Conservation (phyloP, 176 grass and related monocot genomes). For the Poa annua region DNA sequence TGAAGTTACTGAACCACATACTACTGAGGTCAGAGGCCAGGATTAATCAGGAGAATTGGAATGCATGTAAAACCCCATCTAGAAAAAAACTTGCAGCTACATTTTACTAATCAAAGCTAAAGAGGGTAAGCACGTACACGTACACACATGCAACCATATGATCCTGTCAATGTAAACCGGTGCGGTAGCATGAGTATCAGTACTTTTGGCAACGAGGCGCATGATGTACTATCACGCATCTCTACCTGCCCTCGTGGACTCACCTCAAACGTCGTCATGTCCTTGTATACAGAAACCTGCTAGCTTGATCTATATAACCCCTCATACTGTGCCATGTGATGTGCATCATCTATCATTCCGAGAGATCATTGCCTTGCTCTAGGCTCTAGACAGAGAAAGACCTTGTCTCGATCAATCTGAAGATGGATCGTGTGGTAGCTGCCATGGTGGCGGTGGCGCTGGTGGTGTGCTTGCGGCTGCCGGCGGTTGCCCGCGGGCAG, state of each 20-base stretch:
- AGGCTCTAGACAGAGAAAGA: background rate
- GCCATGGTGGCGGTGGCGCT: background rate
- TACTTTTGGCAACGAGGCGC: conserved; percentile 2
- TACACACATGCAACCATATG: conserved; percentile 16
- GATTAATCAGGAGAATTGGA: background rate
- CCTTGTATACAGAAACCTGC: conserved; percentile 9
- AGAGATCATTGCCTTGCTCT: background rate
- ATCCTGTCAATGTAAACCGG: background rate
- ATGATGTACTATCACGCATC: background rate
- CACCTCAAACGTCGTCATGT: background rate
- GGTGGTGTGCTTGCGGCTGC: conserved; percentile 3
- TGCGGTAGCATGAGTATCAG: background rate
- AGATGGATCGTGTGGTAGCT: background rate
- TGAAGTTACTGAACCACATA: background rate
- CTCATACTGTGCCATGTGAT: background rate
- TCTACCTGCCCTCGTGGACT: conserved; percentile 2
- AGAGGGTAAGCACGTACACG: background rate
- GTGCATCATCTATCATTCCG: background rate
- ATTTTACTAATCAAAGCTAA: background rate
- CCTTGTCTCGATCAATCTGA: background rate
- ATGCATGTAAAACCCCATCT: background rate
- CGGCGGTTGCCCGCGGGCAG: conserved; percentile 8
- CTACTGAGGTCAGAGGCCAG: background rate
- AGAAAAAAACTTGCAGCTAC: background rate
- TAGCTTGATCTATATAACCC: background rate